Percentiles rank a stretch among this genome's conserved stretches.
Evolutionary conservation across 345 rosid species (phyloP).

Genomic region (Sisymbrium altissimum): DNA sequence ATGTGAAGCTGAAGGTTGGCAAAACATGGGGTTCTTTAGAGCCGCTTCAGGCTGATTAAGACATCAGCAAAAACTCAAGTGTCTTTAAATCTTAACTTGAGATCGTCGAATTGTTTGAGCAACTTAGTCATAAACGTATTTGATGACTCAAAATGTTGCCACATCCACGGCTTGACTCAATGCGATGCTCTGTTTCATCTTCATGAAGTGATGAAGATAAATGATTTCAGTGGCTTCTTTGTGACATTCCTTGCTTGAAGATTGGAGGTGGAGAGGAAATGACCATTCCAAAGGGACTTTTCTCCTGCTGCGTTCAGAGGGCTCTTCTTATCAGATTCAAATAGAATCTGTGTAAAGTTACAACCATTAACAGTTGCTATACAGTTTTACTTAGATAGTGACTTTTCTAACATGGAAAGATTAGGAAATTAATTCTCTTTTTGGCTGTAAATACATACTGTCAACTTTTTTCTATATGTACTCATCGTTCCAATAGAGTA

Average conservation of each 20-base stretch:
- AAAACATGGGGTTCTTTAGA: constrained; percentile 93
- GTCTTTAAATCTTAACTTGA: not conserved
- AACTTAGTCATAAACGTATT: not conserved
- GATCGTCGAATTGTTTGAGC: constrained; percentile 16
- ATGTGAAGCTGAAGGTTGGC: constrained; percentile 80
- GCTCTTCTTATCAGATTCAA: constrained; percentile 8
- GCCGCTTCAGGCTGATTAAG: constrained; percentile 48
- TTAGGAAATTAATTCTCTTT: not conserved
- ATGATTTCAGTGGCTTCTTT: not conserved
- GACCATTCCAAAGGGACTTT: not conserved
- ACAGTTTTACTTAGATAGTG: not conserved
- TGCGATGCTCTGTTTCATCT: constrained; percentile 3
- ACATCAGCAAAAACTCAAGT: constrained; percentile 10
- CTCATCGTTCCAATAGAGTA: not conserved
- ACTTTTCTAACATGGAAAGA: constrained; percentile 1
- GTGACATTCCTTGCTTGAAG: not conserved
- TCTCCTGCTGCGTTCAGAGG: constrained; percentile 6
- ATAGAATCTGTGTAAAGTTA: constrained; percentile 7
- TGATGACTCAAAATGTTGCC: not conserved
- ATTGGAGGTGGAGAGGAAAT: not conserved
- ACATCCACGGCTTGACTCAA: not conserved
- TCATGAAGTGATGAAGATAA: constrained; percentile 9
- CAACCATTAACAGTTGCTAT: not conserved
- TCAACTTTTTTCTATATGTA: not conserved
- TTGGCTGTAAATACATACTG: not conserved